Conservation (phyloP, 371 early-diverging fungal species). For the Rhizopus arrhizus region DNA sequence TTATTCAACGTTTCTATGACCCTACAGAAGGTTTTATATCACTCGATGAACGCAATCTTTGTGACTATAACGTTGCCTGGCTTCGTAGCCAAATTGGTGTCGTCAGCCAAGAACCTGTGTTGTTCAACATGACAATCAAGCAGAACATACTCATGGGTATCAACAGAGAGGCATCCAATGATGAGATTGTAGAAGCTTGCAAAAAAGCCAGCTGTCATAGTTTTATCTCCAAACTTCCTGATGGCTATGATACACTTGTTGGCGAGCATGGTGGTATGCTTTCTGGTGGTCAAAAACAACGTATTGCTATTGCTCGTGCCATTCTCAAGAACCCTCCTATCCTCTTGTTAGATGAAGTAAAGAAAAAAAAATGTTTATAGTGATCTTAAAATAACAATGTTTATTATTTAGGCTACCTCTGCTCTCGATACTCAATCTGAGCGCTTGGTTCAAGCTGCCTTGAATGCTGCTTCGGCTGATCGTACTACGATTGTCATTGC, state of each 20-base stretch:
- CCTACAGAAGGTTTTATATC: constrained; percentile 60
- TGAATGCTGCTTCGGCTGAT: constrained; percentile 73
- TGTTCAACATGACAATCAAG: constrained; percentile 79
- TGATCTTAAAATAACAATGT: neutral
- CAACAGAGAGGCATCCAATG: constrained; percentile 35
- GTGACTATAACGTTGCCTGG: constrained; percentile 65
- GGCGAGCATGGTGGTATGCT: constrained; percentile 72
- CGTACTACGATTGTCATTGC: constrained; percentile 93
- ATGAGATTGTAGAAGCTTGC: constrained; percentile 61
- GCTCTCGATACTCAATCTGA: constrained; percentile 82
- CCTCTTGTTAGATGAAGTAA: constrained; percentile 48
- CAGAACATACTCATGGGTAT: constrained; percentile 78
- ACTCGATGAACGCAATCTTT: constrained; percentile 73
- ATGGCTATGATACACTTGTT: constrained; percentile 71
- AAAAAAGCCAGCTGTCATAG: constrained; percentile 72
- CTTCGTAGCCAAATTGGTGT: constrained; percentile 82
- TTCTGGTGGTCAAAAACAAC: constrained; percentile 77
- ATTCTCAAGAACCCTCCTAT: constrained; percentile 48
- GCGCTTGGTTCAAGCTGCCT: constrained; percentile 75
- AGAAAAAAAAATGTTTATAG: constrained; percentile 2
- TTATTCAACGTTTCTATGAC: constrained; percentile 90
- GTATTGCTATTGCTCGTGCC: constrained; percentile 51
- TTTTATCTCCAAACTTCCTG: constrained; percentile 74
- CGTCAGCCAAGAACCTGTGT: constrained; percentile 86
- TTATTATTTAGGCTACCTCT: constrained; percentile 63